A percentile compares a stretch with the other conserved stretches of the same genome.
Conservation (phyloP, 2,329 filamentous ascomycete genomes). For the Grosmannia serpens region DNA sequence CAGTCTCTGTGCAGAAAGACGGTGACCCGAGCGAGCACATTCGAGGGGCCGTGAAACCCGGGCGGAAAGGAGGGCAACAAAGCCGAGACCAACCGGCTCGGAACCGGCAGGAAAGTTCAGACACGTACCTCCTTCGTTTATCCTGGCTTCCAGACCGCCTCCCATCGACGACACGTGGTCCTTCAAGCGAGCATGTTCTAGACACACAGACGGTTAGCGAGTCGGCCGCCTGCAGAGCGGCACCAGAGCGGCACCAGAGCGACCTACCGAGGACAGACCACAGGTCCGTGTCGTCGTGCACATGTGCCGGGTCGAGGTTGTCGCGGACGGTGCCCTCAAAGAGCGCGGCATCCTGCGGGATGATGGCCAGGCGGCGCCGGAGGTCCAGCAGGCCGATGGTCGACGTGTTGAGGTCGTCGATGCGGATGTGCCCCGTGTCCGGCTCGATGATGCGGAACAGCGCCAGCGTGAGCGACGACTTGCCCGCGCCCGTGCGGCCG, state of each 20-base stretch:
- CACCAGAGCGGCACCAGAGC: neutral
- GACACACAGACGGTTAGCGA: neutral
- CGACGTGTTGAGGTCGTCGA: slow-evolving; percentile 82
- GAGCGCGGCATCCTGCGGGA: slow-evolving; percentile 91
- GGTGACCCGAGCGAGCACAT: neutral
- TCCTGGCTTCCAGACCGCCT: slow-evolving; percentile 77
- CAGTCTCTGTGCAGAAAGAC: neutral
- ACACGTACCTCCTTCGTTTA: slow-evolving; percentile 83
- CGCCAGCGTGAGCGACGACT: slow-evolving; percentile 84
- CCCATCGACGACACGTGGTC: slow-evolving; percentile 81
- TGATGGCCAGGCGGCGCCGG: slow-evolving; percentile 82
- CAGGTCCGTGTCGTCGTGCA: slow-evolving; percentile 91
- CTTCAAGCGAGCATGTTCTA: slow-evolving; percentile 86
- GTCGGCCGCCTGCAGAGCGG: too few relatives aligned
- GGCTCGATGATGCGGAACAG: slow-evolving; percentile 95
- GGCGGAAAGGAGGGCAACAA: neutral
- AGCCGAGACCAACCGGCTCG: neutral
- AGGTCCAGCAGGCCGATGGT: slow-evolving; percentile 84
- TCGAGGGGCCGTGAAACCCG: neutral
- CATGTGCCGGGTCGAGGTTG: slow-evolving; percentile 88
- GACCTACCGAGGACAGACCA: slow-evolving; percentile 85
- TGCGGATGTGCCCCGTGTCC: slow-evolving; percentile 68
- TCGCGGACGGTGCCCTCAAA: slow-evolving; percentile 68
- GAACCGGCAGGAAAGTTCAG: neutral
- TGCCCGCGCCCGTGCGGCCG: slow-evolving; percentile 88